Base-by-base conservation (phyloP, 129 eudicot genomes). In the Centella asiatica region DNA sequence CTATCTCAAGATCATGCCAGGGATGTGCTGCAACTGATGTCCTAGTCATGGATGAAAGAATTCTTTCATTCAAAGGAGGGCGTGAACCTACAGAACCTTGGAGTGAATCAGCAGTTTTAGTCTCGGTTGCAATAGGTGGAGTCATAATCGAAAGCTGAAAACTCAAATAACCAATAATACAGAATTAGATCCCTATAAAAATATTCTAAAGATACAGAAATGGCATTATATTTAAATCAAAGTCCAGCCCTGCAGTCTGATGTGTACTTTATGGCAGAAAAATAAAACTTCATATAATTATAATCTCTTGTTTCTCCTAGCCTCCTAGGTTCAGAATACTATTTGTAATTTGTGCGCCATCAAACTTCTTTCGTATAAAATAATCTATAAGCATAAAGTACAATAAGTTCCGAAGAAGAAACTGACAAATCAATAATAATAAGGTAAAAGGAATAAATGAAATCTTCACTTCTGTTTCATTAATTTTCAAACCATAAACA, bases 1-100 rank as follows among this genome's bases (percentile, higher is more conserved):
- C 89, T 60, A 83, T 76, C 70, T 83, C 85, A 31, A 83, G 85
- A 76, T 83, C 90, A 64, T 83, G 90, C 90, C 90, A 83, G 28
- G 90, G 90, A 65, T 83, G 90, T 54, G 90, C 90, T 63, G 85
- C 85, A 73, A 83, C 90, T 6, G 78, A 69, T 69, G 75, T 80
- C 71, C 76, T 70, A 52, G 81, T 57, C 81, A 82, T 66, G 33
- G 88, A 78, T 29, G 88, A 74, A 67, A 82, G 81, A 6, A 78
- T 82, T 65, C 88, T 74, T 59, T 82, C 88, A 65, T 79, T 83
- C 2, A 83, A 74, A 72, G 75, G 85, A 5, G 76, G 76, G 56
- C 23, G 68, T 17, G 73, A 9, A 19, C 42, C n/a, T n/a, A n/a
- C 12, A 37, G 3, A 32, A 31, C 61, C 1, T 54, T 44, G 57